Conservation (phyloP, 2,329 filamentous ascomycete genomes). For the Gremmenia infestans region DNA sequence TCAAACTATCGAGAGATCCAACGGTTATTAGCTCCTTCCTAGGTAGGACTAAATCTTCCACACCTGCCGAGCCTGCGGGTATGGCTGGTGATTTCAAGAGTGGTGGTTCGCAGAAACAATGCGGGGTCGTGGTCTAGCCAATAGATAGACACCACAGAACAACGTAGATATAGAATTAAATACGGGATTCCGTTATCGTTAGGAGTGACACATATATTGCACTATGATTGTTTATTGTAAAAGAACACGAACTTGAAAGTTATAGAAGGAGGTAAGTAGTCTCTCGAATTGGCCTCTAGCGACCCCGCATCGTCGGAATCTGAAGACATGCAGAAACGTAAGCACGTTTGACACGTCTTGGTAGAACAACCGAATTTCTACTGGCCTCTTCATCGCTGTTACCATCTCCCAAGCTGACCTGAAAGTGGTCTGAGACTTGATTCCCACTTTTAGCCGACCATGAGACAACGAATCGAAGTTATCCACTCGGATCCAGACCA, state of each 20-base stretch:
- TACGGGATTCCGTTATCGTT: not conserved
- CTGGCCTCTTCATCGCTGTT: no score
- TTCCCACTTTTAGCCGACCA: not conserved
- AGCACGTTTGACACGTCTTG: no score
- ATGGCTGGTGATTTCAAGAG: not conserved
- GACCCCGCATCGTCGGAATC: no score
- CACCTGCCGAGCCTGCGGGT: not conserved
- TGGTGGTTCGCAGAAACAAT: not conserved
- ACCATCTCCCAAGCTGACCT: no score
- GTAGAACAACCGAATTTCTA: no score
- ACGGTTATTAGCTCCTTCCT: not conserved
- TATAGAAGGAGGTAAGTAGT: not conserved
- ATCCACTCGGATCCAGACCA: not conserved
- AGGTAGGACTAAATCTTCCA: not conserved
- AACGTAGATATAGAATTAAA: not conserved
- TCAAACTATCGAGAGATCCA: not conserved
- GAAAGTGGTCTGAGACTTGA: no score
- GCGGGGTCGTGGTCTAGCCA: not conserved
- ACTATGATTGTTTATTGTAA: no score
- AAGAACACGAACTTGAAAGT: no score
- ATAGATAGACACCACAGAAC: not conserved
- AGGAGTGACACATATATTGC: not conserved
- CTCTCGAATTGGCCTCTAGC: no score
- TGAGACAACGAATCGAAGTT: constrained; percentile 32
- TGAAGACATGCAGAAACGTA: no score